Conservation (phyloP, 805 yeast species). For the Candida pini region DNA sequence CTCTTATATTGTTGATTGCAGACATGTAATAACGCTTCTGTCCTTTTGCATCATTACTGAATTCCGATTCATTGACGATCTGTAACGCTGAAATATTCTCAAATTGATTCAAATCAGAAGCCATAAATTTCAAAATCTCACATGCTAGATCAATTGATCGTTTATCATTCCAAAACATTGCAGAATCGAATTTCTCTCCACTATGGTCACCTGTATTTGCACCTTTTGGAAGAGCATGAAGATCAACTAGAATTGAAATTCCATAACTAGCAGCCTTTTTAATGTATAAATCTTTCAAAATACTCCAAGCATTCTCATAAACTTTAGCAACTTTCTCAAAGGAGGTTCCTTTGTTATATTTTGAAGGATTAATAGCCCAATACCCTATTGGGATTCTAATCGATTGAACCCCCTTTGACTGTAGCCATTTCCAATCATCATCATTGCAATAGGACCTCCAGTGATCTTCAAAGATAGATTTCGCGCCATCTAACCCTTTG, state of each 20-base stretch:
- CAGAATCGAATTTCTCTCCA: slow-evolving; percentile 55
- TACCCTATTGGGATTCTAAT: slow-evolving; percentile 88
- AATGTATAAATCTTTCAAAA: slow-evolving; percentile 44
- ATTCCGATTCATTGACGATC: slow-evolving; percentile 79
- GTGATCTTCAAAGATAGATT: slow-evolving; percentile 50
- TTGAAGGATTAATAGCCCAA: slow-evolving; percentile 75
- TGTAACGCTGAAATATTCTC: slow-evolving; percentile 82
- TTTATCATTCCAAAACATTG: slow-evolving; percentile 59
- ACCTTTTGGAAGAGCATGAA: slow-evolving; percentile 90
- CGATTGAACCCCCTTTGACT: slow-evolving; percentile 63
- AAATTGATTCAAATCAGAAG: slow-evolving; percentile 44
- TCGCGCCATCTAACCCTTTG: slow-evolving; percentile 51
- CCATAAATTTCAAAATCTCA: slow-evolving; percentile 52
- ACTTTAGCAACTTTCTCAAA: slow-evolving; percentile 51
- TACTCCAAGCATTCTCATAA: slow-evolving; percentile 70
- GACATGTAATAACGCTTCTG: slow-evolving; percentile 59
- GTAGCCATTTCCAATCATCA: slow-evolving; percentile 77
- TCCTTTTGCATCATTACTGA: slow-evolving; percentile 44
- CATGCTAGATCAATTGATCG: slow-evolving; percentile 40
- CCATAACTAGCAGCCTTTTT: slow-evolving; percentile 52
- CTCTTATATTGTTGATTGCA: slow-evolving; percentile 58
- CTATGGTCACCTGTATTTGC: slow-evolving; percentile 85
- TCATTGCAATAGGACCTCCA: slow-evolving; percentile 60
- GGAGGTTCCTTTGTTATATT: slow-evolving; percentile 52
- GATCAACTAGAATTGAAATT: slow-evolving; percentile 75